Conservation (phyloP, 2,329 filamentous ascomycete species). For the Teratosphaeria destructans region DNA sequence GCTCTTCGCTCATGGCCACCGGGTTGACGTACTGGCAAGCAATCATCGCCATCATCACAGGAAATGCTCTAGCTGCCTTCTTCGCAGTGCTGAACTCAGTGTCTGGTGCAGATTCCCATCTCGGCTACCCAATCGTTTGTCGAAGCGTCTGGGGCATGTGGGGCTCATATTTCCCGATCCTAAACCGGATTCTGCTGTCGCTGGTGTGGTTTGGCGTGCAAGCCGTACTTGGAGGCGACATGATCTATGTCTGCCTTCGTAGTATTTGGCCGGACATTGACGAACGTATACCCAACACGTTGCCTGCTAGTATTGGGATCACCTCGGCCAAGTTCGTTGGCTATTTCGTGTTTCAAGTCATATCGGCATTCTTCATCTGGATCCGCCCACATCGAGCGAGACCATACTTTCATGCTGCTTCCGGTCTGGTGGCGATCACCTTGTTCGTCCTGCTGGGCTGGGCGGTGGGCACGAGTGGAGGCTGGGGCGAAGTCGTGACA, state of each 20-base stretch:
- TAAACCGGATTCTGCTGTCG: constrained; percentile 45
- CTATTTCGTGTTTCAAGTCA: background rate
- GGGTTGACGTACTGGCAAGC: constrained; percentile 34
- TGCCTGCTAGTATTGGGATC: background rate
- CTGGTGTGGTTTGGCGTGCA: constrained; percentile 47
- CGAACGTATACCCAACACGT: background rate
- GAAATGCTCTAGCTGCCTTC: constrained; percentile 41
- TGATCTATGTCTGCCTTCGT: background rate
- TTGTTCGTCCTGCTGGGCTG: constrained; percentile 1
- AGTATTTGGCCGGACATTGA: background rate
- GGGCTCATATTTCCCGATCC: constrained; percentile 44
- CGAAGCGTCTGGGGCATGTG: constrained; percentile 48
- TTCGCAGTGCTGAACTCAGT: constrained; percentile 50
- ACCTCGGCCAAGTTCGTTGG: background rate
- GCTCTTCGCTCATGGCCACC: constrained; percentile 27
- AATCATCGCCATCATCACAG: constrained; percentile 30
- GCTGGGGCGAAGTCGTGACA: constrained; percentile 2
- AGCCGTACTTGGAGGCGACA: constrained; percentile 47
- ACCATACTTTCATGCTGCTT: background rate
- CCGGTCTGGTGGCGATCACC: background rate
- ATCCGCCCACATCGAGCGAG: background rate
- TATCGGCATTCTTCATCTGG: background rate
- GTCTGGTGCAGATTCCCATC: constrained; percentile 21
- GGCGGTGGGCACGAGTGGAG: constrained; percentile 3
- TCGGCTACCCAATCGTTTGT: constrained; percentile 41